These are phyloP conservation scores for Miscanthus sacchariflorus DNA, from an alignment of 202 grass and related monocot species.

Conservation along the genomic window DNA sequence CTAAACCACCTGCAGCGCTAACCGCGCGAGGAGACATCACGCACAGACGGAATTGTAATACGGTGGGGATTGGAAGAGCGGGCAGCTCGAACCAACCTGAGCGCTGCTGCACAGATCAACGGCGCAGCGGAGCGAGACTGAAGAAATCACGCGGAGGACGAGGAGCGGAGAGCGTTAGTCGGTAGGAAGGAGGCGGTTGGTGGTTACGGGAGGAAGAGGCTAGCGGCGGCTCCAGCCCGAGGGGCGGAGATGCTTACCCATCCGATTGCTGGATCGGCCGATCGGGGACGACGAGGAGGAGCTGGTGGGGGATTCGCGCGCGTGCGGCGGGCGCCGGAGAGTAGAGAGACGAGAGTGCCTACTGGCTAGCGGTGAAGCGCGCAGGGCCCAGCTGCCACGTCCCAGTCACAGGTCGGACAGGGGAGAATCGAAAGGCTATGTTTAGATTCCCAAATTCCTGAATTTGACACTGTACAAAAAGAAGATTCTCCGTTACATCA, in stretches of 20 bases:
- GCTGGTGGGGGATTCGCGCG: too few species aligned
- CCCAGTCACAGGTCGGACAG: too few species aligned
- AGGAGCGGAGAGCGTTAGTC: neutral
- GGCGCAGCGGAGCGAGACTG: slow-evolving; percentile 32
- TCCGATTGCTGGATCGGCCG: neutral
- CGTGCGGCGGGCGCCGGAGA: too few species aligned
- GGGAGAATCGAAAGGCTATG: too few species aligned
- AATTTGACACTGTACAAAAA: too few species aligned
- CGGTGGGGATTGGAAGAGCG: neutral
- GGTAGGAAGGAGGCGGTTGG: neutral
- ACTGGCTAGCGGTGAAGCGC: too few species aligned
- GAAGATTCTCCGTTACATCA: too few species aligned
- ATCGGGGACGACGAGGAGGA: neutral
- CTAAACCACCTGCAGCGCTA: slow-evolving; percentile 52
- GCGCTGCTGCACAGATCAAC: slow-evolving; percentile 35
- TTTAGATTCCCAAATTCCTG: too few species aligned
- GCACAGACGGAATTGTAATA: neutral
- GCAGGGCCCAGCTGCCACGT: too few species aligned
- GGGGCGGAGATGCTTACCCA: slow-evolving; percentile 39
- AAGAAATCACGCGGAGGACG: neutral
- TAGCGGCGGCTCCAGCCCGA: neutral
- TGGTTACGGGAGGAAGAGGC: neutral
- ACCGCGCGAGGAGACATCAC: neutral
- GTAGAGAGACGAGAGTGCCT: too few species aligned
- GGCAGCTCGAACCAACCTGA: slow-evolving; percentile 32